Evolutionary conservation across 176 grass and related monocot species (phyloP).

Genomic region (Melocanna baccifera): DNA sequence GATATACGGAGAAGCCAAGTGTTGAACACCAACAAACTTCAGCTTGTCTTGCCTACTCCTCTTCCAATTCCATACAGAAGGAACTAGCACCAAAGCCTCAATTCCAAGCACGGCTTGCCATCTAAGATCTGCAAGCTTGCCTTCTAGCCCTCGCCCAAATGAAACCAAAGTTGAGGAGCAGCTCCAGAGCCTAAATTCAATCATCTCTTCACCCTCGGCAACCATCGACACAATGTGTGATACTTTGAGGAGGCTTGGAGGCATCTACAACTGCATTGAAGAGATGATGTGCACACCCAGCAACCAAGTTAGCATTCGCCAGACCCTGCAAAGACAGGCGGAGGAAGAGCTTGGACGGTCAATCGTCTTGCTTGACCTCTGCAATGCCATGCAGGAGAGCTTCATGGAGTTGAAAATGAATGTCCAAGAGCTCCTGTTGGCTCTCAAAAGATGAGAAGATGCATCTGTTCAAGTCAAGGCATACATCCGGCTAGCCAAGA

Average conservation of each 20-base stretch:
- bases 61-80: not conserved
- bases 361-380: slow-evolving; percentile 46
- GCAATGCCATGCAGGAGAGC: slow-evolving; percentile 26
- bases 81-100: slow-evolving; percentile 7
- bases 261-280: slow-evolving; percentile 28
- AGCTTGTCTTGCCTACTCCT: slow-evolving; percentile 9
- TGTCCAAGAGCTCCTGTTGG: slow-evolving; percentile 17
- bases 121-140: slow-evolving; percentile 45
- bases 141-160: slow-evolving; percentile 39
- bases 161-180: slow-evolving; percentile 19
- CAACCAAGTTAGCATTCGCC: slow-evolving; percentile 40
- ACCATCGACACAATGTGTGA: slow-evolving; percentile 10
- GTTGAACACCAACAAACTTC: slow-evolving; percentile 22
- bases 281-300: slow-evolving; percentile 31
- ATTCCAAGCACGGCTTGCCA: slow-evolving; percentile 43
- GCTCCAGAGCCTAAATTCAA: slow-evolving; percentile 26
- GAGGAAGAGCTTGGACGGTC: slow-evolving; percentile 48
- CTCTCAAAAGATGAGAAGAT: slow-evolving; percentile 35
- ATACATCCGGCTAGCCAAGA: slow-evolving; percentile 30
- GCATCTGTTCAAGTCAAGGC: slow-evolving; percentile 8
- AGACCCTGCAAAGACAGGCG: slow-evolving; percentile 29
- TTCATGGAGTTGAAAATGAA: slow-evolving; percentile 42
- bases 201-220: slow-evolving; percentile 12
- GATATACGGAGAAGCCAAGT: slow-evolving; percentile 4
- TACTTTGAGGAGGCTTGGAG: slow-evolving; percentile 34